Evolutionary conservation across 352 stramenopile species (phyloP).

Genomic region (Peronosclerospora sorghi): DNA sequence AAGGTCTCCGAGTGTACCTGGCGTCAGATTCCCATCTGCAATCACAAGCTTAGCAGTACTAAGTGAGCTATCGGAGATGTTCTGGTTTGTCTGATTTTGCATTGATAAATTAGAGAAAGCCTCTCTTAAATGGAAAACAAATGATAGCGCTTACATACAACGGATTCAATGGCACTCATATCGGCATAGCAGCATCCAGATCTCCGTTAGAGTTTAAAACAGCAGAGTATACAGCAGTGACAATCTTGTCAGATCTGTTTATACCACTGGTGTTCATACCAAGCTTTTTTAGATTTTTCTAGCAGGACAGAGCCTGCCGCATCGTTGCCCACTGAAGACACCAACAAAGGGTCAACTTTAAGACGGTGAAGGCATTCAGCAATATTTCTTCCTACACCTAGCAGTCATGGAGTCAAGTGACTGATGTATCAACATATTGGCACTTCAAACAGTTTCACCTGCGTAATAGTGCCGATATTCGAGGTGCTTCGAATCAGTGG

Average conservation of each 20-base stretch:
- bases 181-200: slow-evolving; percentile 80
- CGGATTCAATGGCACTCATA: slow-evolving; percentile 70
- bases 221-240: slow-evolving; percentile 81
- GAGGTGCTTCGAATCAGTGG: slow-evolving; percentile 73
- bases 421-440: too few relatives aligned
- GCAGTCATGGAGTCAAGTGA: background rate
- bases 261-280: slow-evolving; percentile 56
- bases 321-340: slow-evolving; percentile 79
- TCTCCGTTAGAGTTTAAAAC: slow-evolving; percentile 69
- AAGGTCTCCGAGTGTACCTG: slow-evolving; percentile 28
- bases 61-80: slow-evolving; percentile 36
- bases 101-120: slow-evolving; percentile 1
- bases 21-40: slow-evolving; percentile 67
- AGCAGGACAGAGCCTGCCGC: slow-evolving; percentile 58
- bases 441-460: slow-evolving; percentile 19
- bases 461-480: slow-evolving; percentile 78
- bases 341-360: slow-evolving; percentile 44
- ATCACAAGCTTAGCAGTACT: slow-evolving; percentile 47
- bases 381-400: slow-evolving; percentile 88
- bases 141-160: slow-evolving; percentile 26
- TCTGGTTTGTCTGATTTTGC: slow-evolving; percentile 26
- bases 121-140: background rate
- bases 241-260: slow-evolving; percentile 29
- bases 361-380: slow-evolving; percentile 81
- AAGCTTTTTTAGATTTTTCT: slow-evolving; percentile 44